A percentile compares a stretch with the other conserved stretches of the same genome.
phyloP scores from a whole-genome alignment of 176 grass and related monocot genomes.

The Raddia guianensis region DNA sequence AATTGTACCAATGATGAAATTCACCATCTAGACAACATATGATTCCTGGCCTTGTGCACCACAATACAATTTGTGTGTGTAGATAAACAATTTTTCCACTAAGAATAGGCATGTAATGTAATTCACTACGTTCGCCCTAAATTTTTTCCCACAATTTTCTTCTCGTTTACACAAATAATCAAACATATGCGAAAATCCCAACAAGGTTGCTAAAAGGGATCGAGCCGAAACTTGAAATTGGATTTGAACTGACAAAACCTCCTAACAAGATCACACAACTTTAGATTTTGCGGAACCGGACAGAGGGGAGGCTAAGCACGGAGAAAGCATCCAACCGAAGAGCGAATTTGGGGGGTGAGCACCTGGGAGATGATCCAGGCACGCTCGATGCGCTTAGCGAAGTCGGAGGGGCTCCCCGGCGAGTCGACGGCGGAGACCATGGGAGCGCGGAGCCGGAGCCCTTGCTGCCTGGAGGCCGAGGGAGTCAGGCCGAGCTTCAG shows the following conservation, averaged over 20 bases:
- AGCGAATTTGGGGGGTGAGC: neutral
- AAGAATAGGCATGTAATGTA: neutral
- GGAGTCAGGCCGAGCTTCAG: neutral
- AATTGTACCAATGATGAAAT: neutral
- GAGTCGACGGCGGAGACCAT: slow-evolving; percentile 73
- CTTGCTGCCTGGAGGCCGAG: neutral
- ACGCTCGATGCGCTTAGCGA: slow-evolving; percentile 76
- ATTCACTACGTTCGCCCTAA: neutral
- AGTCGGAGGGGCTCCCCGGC: slow-evolving; percentile 62
- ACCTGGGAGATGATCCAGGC: slow-evolving; percentile 97
- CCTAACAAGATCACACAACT: neutral
- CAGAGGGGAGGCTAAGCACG: neutral
- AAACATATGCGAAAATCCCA: neutral
- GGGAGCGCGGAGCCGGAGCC: slow-evolving; percentile 31
- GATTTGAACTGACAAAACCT: neutral
- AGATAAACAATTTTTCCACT: neutral
- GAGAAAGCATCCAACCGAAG: neutral
- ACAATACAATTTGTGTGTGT: neutral
- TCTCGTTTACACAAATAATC: neutral
- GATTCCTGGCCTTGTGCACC: neutral
- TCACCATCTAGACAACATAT: neutral
- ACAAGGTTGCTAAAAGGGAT: neutral
- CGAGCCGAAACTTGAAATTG: neutral
- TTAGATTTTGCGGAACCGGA: neutral
- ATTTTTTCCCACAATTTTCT: neutral